Percentiles rank a stretch among this genome's conserved stretches.
phyloP scores from a whole-genome alignment of 768 basidiomycete genomes.

The Lentinula aciculospora region DNA sequence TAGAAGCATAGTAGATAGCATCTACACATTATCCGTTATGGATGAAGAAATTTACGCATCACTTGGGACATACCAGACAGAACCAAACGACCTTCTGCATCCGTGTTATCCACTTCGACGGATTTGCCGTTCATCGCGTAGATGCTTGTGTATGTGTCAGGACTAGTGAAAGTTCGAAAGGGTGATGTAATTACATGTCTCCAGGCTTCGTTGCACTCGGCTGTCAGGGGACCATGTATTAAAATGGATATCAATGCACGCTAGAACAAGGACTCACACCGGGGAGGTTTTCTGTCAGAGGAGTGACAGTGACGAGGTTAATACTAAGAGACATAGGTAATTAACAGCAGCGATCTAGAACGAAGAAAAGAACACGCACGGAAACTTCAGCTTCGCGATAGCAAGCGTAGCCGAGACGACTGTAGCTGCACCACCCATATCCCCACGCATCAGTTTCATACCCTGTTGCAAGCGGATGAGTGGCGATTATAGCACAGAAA shows the following conservation, averaged over 20 bases:
- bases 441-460: constrained; percentile 84
- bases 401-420: constrained; percentile 70
- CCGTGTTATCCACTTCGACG: constrained; percentile 84
- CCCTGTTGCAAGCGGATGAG: too few relatives aligned
- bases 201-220: constrained; percentile 74
- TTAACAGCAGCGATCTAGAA: neutral
- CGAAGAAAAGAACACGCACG: constrained; percentile 37
- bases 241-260: constrained; percentile 11
- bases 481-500: neutral
- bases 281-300: constrained; percentile 85
- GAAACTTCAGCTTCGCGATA: constrained; percentile 76
- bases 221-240: neutral
- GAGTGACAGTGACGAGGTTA: constrained; percentile 68
- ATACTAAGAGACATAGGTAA: constrained; percentile 34
- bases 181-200: constrained; percentile 54
- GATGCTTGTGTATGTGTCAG: constrained; percentile 35
- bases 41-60: neutral
- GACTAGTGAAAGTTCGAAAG: neutral
- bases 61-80: constrained; percentile 50
- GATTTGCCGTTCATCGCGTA: constrained; percentile 89
- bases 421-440: constrained; percentile 89
- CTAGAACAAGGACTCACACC: constrained; percentile 35
- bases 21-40: constrained; percentile 33
- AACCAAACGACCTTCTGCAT: constrained; percentile 76
- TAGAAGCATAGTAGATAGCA: constrained; percentile 78